Conservation (phyloP, 1,284 basidiomycete genomes). For the Austroboletus olivaceoglutinosus region DNA sequence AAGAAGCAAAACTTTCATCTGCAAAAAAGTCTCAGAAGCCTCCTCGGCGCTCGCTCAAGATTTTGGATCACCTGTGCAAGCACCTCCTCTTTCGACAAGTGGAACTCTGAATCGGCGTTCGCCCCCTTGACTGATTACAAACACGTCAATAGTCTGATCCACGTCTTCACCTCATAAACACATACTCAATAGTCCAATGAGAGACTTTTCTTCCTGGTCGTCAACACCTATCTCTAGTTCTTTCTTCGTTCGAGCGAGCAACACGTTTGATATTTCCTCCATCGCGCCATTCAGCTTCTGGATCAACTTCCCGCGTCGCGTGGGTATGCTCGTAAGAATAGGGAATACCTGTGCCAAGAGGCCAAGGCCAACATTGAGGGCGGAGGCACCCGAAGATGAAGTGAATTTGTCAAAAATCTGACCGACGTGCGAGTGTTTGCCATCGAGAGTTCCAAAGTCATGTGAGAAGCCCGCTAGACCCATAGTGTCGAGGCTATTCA, state of each 20-base stretch:
- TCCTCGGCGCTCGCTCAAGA: not conserved
- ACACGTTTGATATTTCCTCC: conserved; percentile 12
- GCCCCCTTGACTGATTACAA: conserved; percentile 34
- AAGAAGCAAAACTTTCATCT: conserved; percentile 38
- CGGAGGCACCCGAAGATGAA: conserved; percentile 19
- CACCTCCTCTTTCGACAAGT: conserved; percentile 65
- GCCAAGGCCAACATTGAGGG: conserved; percentile 33
- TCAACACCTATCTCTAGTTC: conserved; percentile 36
- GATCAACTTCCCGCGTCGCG: conserved; percentile 33
- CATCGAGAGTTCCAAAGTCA: conserved; percentile 32
- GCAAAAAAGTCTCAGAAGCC: not conserved
- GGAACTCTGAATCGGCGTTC: conserved; percentile 37
- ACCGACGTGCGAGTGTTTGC: conserved; percentile 40
- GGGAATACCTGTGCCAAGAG: conserved; percentile 46
- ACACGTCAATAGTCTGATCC: not conserved
- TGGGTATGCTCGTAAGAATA: conserved; percentile 42
- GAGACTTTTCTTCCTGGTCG: conserved; percentile 44
- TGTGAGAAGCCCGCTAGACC: conserved; percentile 56
- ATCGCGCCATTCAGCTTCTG: conserved; percentile 40
- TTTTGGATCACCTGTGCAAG: conserved; percentile 45
- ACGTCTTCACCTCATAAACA: not conserved
- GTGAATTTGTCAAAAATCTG: conserved; percentile 41
- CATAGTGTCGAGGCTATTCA: conserved; percentile 13
- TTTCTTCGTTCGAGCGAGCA: conserved; percentile 44
- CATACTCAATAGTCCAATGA: conserved; percentile 36